Evolutionary conservation across 352 stramenopile species (phyloP).

Genomic region (Phytophthora tentaculata): DNA sequence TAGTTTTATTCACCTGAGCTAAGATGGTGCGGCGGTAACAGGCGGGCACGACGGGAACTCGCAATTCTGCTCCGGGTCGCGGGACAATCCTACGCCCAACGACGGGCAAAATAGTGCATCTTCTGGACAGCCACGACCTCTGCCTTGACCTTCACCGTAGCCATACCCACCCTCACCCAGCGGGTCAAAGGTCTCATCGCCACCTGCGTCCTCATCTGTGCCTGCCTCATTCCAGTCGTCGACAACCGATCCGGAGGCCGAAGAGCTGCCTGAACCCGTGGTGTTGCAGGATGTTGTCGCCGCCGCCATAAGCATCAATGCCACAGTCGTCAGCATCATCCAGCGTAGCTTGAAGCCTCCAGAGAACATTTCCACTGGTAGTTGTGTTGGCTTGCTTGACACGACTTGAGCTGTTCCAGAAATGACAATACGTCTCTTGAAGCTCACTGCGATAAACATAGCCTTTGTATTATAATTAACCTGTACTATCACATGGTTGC

Average conservation of each 20-base stretch:
- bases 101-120: slow-evolving; percentile 42
- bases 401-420: slow-evolving; percentile 17
- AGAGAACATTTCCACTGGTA: slow-evolving; percentile 6
- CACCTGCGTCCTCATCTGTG: too few relatives aligned
- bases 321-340: slow-evolving; percentile 5
- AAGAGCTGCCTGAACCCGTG: slow-evolving; percentile 5
- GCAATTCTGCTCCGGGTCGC: slow-evolving; percentile 42
- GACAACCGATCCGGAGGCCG: slow-evolving; percentile 2
- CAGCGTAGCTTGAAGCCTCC: slow-evolving; percentile 14
- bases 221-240: slow-evolving; percentile 5
- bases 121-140: slow-evolving; percentile 43
- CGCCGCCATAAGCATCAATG: background rate
- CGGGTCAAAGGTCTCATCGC: background rate
- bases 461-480: too few relatives aligned
- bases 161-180: slow-evolving; percentile 1
- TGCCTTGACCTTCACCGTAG: too few relatives aligned
- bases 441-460: background rate
- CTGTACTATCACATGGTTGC: too few relatives aligned
- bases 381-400: background rate
- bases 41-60: slow-evolving; percentile 35
- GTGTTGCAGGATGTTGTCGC: slow-evolving; percentile 11
- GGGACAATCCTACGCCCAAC: slow-evolving; percentile 15
- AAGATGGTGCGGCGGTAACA: background rate
- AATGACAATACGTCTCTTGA: slow-evolving; percentile 14
- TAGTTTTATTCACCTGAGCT: background rate